These are phyloP conservation scores for Sabuloglossum arenarium DNA, from an alignment of 495 filamentous ascomycete genomes.

Conservation along the genomic window DNA sequence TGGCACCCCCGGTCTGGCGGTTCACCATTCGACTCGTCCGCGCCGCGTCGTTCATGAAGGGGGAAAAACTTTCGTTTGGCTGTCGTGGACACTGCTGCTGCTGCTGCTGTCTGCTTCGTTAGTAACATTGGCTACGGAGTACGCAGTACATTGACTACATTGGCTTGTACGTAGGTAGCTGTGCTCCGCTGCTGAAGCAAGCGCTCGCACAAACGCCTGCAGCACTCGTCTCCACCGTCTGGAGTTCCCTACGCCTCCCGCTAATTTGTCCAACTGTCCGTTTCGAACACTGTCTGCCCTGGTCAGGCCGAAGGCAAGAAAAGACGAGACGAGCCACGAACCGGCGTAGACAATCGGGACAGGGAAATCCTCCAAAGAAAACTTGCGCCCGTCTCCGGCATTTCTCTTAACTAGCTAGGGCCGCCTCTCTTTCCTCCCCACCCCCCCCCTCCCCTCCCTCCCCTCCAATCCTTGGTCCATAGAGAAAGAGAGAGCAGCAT, in stretches of 20 bases:
- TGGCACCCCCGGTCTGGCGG: background rate
- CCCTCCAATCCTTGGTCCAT: background rate
- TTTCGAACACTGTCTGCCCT: background rate
- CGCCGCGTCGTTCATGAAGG: background rate
- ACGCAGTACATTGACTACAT: too few species aligned
- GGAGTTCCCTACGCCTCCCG: background rate
- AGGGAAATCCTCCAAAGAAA: background rate
- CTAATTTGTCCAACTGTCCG: background rate
- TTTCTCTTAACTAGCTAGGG: background rate
- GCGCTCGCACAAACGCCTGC: background rate
- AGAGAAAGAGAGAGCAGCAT: background rate
- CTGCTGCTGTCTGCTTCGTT: background rate
- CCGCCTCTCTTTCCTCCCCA: background rate
- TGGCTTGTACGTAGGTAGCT: background rate
- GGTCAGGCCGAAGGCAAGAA: background rate
- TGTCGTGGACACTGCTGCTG: background rate
- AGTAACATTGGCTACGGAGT: background rate
- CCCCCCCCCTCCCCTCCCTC: background rate
- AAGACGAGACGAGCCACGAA: conserved; percentile 1
- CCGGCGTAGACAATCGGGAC: background rate
- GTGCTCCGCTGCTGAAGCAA: background rate
- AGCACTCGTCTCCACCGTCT: background rate
- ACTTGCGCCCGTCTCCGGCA: conserved; percentile 1
- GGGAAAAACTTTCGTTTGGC: background rate
- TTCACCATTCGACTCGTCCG: background rate